These are phyloP conservation scores for Sanghuangporus sanghuang DNA, from an alignment of 1,284 basidiomycete species.

Conservation along the genomic window DNA sequence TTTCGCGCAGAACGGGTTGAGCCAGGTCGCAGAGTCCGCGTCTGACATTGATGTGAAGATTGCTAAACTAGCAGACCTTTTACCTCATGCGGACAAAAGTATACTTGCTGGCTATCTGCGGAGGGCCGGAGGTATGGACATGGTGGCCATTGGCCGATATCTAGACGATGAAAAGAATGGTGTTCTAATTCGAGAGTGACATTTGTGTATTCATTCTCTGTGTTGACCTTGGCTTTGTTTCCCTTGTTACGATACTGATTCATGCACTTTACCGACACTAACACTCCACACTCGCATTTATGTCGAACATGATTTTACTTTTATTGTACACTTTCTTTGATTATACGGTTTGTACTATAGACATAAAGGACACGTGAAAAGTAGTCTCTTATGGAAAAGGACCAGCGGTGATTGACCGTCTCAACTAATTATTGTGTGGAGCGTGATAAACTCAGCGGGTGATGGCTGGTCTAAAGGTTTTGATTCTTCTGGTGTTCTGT, in stretches of 20 bases:
- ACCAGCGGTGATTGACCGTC: too few species aligned
- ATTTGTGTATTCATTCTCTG: neutral
- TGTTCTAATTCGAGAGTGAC: constrained; percentile 20
- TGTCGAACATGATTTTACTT: neutral
- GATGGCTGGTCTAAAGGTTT: constrained; percentile 10
- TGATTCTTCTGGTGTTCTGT: constrained; percentile 1
- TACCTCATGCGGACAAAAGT: constrained; percentile 70
- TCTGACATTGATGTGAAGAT: constrained; percentile 61
- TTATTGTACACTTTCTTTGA: neutral
- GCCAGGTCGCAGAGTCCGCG: constrained; percentile 25
- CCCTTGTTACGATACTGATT: neutral
- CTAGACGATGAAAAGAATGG: constrained; percentile 84
- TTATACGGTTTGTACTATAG: constrained; percentile 8
- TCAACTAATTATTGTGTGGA: too few species aligned
- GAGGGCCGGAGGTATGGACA: constrained; percentile 66
- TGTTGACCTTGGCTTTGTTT: neutral
- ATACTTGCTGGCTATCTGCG: constrained; percentile 70
- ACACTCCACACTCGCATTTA: neutral
- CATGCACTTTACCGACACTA: neutral
- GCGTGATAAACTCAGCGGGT: neutral
- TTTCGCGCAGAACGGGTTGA: neutral
- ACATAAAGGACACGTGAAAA: neutral
- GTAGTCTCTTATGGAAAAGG: neutral
- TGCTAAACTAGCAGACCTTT: constrained; percentile 64
- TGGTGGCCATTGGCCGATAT: constrained; percentile 81